phyloP scores from a whole-genome alignment of 805 yeast genomes.

The Candida arabinofermentans region DNA sequence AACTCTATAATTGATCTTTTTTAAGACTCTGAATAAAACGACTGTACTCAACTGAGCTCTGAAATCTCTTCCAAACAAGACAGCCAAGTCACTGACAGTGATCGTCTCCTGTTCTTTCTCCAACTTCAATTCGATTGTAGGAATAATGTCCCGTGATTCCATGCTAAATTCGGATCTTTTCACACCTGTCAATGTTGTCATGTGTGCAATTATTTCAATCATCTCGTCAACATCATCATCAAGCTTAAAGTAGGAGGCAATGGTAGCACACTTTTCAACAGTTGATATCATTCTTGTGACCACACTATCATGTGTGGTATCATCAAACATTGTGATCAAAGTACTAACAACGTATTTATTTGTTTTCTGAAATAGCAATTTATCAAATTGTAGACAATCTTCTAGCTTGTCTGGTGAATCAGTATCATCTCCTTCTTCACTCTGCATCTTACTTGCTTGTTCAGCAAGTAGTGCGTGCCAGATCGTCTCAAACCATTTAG shows the following conservation, averaged over 20 bases:
- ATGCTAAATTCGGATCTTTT: constrained; percentile 26
- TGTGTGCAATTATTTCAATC: constrained; percentile 58
- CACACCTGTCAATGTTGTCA: constrained; percentile 59
- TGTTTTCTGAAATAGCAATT: constrained; percentile 59
- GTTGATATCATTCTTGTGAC: constrained; percentile 84
- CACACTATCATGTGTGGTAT: constrained; percentile 87
- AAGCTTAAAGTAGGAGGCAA: constrained; percentile 64
- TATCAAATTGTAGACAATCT: constrained; percentile 56
- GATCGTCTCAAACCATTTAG: constrained; percentile 84
- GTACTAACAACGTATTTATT: constrained; percentile 69
- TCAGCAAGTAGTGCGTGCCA: constrained; percentile 70
- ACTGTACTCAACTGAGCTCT: constrained; percentile 89
- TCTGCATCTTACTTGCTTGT: constrained; percentile 30
- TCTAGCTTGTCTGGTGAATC: constrained; percentile 13
- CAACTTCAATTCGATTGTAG: constrained; percentile 42
- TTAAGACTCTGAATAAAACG: constrained; percentile 74
- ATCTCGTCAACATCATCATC: constrained; percentile 59
- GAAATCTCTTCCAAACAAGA: constrained; percentile 83
- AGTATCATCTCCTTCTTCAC: constrained; percentile 9
- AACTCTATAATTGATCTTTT: constrained; percentile 49
- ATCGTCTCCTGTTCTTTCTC: constrained; percentile 55
- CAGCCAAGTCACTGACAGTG: constrained; percentile 77
- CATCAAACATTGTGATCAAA: constrained; percentile 72
- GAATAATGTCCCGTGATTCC: constrained; percentile 37
- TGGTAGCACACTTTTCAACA: constrained; percentile 76